Evolutionary conservation across 495 filamentous ascomycete genomes (phyloP).

Genomic region (Pyrenopolyporus hunteri): DNA sequence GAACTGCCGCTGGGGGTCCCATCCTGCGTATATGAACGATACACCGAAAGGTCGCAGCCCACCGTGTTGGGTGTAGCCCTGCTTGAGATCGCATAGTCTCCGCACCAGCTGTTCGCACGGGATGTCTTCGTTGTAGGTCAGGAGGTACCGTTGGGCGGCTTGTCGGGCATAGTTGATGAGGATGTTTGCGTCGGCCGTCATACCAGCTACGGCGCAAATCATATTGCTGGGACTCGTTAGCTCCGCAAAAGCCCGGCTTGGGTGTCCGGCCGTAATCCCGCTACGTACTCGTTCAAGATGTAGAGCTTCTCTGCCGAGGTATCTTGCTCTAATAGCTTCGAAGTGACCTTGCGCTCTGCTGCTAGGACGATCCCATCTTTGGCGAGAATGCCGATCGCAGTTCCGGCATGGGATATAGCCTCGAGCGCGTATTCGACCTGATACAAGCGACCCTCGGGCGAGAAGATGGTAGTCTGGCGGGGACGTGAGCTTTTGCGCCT

Average conservation of each 20-base stretch:
- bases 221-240: constrained; percentile 75
- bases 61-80: constrained; percentile 99
- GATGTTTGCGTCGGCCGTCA: constrained; percentile 99
- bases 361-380: constrained; percentile 98
- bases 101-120: constrained; percentile 98
- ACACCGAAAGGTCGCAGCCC: constrained; percentile 97
- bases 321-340: constrained; percentile 98
- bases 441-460: constrained; percentile 95
- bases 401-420: constrained; percentile 97
- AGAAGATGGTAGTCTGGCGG: constrained; percentile 96
- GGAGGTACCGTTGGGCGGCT: constrained; percentile 93
- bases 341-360: constrained; percentile 99
- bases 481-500: constrained; percentile 49
- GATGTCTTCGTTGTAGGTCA: constrained; percentile 99
- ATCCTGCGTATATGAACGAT: constrained; percentile 99
- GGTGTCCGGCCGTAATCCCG: neutral
- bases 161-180: constrained; percentile 99
- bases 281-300: constrained; percentile 91
- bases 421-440: constrained; percentile 99
- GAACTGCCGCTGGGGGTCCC: constrained; percentile 93
- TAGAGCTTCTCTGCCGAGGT: constrained; percentile 99
- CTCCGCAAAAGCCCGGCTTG: neutral
- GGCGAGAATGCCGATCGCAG: constrained; percentile 92
- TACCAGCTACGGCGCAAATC: constrained; percentile 99
- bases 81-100: constrained; percentile 95